These are phyloP conservation scores for Debaryomycetaceae sp. DNA, from an alignment of 1,139 yeast genomes.

Conservation along the genomic window DNA sequence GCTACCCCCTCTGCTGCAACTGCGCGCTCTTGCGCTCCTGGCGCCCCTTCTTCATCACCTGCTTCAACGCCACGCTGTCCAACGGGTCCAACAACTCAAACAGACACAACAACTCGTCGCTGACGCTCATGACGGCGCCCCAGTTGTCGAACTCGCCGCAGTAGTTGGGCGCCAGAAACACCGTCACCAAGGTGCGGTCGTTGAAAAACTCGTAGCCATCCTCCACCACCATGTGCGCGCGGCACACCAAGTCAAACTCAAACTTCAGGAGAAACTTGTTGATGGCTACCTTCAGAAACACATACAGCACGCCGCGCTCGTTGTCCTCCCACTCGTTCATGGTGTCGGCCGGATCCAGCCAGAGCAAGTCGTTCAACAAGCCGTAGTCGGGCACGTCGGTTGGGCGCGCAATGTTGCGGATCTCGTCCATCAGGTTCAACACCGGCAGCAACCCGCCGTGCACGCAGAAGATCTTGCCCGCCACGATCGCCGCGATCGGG, in stretches of 20 bases:
- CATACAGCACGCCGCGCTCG: slow-evolving; percentile 96
- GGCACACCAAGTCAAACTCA: slow-evolving; percentile 89
- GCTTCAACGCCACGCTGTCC: slow-evolving; percentile 89
- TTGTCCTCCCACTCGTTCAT: slow-evolving; percentile 97
- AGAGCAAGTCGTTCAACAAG: slow-evolving; percentile 78
- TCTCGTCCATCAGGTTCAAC: slow-evolving; percentile 85
- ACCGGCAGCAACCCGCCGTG: slow-evolving; percentile 97
- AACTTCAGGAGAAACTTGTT: slow-evolving; percentile 83
- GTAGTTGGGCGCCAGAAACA: slow-evolving; percentile 93
- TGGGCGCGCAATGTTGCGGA: slow-evolving; percentile 85
- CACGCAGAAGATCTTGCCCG: slow-evolving; percentile 93
- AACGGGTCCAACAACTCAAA: slow-evolving; percentile 92
- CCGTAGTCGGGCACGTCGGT: slow-evolving; percentile 98
- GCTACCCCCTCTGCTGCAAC: slow-evolving; percentile 20
- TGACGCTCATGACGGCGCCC: slow-evolving; percentile 98
- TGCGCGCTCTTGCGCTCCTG: slow-evolving; percentile 68
- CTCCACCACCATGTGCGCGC: slow-evolving; percentile 99
- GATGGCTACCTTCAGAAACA: slow-evolving; percentile 88
- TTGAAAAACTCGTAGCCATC: slow-evolving; percentile 98
- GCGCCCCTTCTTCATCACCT: slow-evolving; percentile 84
- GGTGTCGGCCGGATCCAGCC: slow-evolving; percentile 98
- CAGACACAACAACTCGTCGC: slow-evolving; percentile 85
- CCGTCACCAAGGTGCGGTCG: slow-evolving; percentile 89
- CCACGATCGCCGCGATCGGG: slow-evolving; percentile 94
- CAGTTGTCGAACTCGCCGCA: slow-evolving; percentile 98